Conservation (phyloP, 2,329 filamentous ascomycete species). For the Ophiostoma novo-ulmi region DNA sequence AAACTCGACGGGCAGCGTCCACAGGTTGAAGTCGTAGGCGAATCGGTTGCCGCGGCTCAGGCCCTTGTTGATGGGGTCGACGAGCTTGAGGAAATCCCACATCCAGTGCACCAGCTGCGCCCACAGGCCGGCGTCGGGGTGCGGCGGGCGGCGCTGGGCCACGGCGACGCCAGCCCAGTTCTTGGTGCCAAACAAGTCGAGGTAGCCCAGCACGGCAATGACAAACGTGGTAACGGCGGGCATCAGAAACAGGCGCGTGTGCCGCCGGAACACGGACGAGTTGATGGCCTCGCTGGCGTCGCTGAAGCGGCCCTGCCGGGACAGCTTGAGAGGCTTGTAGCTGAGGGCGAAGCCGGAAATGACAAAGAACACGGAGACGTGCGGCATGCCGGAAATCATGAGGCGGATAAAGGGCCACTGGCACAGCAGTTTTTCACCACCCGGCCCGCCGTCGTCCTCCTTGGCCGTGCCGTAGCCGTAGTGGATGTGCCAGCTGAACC, state of each 20-base stretch:
- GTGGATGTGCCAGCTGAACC: conserved; percentile 33
- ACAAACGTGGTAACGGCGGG: conserved; percentile 24
- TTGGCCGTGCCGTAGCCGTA: conserved; percentile 29
- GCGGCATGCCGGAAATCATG: conserved; percentile 35
- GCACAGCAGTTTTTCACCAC: conserved; percentile 11
- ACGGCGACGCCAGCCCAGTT: conserved; percentile 23
- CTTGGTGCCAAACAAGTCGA: conserved; percentile 24
- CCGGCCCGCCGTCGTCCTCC: conserved; percentile 27
- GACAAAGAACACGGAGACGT: conserved; percentile 44
- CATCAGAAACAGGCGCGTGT: conserved; percentile 28
- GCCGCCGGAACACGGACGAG: conserved; percentile 28
- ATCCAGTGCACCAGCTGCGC: conserved; percentile 24
- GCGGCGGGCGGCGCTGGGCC: conserved; percentile 23
- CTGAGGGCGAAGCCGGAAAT: conserved; percentile 38
- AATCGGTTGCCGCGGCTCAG: conserved; percentile 22
- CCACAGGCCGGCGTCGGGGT: conserved; percentile 5
- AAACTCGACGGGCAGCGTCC: conserved; percentile 39
- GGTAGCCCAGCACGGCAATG: conserved; percentile 20
- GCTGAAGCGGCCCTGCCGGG: conserved; percentile 24
- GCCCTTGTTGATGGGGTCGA: conserved; percentile 26
- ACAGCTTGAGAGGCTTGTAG: conserved; percentile 29
- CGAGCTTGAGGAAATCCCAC: conserved; percentile 17
- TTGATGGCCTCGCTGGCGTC: conserved; percentile 27
- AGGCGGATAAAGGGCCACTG: conserved; percentile 39
- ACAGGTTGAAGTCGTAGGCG: conserved; percentile 35